Evolutionary conservation across 1,284 basidiomycete species (phyloP), one percentile per base, ranked within the genome.

Genomic region (Vanrija sp.): DNA sequence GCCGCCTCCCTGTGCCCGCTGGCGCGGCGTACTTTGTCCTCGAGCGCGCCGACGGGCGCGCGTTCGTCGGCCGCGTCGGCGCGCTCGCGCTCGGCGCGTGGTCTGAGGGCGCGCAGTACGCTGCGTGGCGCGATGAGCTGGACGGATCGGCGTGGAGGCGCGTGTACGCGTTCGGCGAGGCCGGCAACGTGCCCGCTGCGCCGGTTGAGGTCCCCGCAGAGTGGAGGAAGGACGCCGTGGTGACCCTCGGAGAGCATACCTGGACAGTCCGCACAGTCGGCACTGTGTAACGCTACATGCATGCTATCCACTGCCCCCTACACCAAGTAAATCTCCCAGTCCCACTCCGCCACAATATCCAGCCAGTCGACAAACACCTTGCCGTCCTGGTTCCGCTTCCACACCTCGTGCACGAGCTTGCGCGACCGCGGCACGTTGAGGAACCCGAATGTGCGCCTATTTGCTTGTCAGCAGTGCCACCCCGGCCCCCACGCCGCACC

Each of bases 261-360:
- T 31, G 31, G 31, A 31, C 9, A 12, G 31, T 31, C 31, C 31
- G 31, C 12, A 31, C 31, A 1, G 31, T 14, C 12, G 31, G 31
- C 31, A 12, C 10, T 9, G 31, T 31, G 12, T 31, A 31, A n/a
- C n/a, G 31, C 31, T 31, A 31, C 31, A 31, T 9, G 15, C 9
- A 31, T 31, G 31, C 31, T n/a, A n/a, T n/a, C n/a, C n/a, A n/a
- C n/a, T n/a, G 37, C 37, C 18, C 37, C 7, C 38, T 35, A 49
- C 5, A 49, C 49, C n/a, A 68, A 41, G 20, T 62, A 66, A 20
- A 71, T 53, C 51, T 69, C 67, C 67, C 67, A 69, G 39, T 67
- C 62, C 24, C 55, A 66, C 25, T 68, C 67, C 3, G 53, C 52
- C 10, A 69, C 42, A 12, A 68, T 51, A 27, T 69, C 67, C 10